These are phyloP conservation scores for Boletus rufocinnamomeus DNA, from an alignment of 768 basidiomycete genomes.

Conservation along the genomic window DNA sequence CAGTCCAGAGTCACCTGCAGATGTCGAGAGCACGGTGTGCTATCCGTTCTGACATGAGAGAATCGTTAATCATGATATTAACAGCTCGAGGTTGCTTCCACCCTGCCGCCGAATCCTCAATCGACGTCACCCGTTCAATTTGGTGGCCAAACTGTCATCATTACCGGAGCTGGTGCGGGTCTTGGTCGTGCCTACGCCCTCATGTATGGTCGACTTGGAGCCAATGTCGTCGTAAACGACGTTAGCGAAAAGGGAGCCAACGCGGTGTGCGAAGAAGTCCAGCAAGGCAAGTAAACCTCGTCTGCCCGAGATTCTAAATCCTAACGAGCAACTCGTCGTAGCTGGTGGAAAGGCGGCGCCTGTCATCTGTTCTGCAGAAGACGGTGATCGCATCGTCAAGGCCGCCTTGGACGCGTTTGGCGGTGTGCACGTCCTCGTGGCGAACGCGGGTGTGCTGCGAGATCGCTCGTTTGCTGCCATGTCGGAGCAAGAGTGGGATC, in stretches of 20 bases:
- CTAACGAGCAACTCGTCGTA: conserved; percentile 29
- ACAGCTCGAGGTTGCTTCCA: conserved; percentile 64
- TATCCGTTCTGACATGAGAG: not conserved
- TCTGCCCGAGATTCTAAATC: not conserved
- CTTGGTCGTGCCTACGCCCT: conserved; percentile 90
- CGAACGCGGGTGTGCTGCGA: conserved; percentile 92
- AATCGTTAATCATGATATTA: conserved; percentile 11
- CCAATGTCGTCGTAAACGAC: conserved; percentile 96
- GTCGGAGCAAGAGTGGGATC: conserved; percentile 93
- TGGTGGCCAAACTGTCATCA: conserved; percentile 87
- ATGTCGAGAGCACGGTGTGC: conserved; percentile 59
- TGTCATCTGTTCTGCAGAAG: conserved; percentile 85
- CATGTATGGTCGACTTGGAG: conserved; percentile 92
- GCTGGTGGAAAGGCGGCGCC: conserved; percentile 88
- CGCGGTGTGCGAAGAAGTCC: conserved; percentile 84
- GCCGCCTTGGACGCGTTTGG: conserved; percentile 86
- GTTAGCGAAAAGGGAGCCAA: conserved; percentile 84
- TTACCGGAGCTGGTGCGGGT: conserved; percentile 95
- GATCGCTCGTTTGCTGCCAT: conserved; percentile 92
- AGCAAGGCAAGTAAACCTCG: conserved; percentile 52
- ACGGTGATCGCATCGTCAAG: conserved; percentile 89
- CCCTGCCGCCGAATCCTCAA: conserved; percentile 67
- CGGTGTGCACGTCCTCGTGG: conserved; percentile 80
- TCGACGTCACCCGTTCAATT: conserved; percentile 72
- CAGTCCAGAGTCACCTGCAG: conserved; percentile 67